phyloP scores from a whole-genome alignment of 2,329 filamentous ascomycete genomes.

The Microascus cirrosus region DNA sequence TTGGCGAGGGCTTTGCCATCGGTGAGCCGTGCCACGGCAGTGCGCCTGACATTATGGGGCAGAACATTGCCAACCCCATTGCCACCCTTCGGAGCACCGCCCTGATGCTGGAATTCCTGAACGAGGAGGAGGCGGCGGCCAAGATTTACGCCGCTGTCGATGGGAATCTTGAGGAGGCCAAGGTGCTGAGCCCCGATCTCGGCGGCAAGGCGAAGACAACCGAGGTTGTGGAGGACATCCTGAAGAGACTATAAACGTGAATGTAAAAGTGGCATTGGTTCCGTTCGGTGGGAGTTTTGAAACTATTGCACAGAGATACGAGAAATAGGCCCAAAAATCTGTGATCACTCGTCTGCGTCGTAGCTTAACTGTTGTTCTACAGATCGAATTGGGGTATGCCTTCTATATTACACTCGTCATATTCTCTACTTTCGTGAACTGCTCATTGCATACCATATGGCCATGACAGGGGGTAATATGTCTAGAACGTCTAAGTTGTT shows the following conservation, averaged over 20 bases:
- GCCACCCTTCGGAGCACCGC: conserved; percentile 85
- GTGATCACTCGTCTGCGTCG: not conserved
- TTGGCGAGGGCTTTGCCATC: conserved; percentile 88
- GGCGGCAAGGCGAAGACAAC: conserved; percentile 78
- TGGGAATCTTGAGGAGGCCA: conserved; percentile 74
- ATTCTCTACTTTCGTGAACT: not conserved
- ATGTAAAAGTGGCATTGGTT: not conserved
- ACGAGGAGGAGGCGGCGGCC: conserved; percentile 75
- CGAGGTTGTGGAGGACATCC: conserved; percentile 78
- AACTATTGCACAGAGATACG: not conserved
- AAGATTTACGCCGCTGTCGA: conserved; percentile 89
- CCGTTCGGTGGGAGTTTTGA: not conserved
- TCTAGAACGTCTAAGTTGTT: not conserved
- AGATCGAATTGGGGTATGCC: not conserved
- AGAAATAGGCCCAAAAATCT: not conserved
- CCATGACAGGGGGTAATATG: not conserved
- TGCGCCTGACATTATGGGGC: conserved; percentile 89
- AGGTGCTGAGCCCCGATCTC: conserved; percentile 76
- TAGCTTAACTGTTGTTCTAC: not conserved
- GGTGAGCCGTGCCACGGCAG: conserved; percentile 97
- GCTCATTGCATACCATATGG: not conserved
- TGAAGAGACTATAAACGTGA: conserved; percentile 58
- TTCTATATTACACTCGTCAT: not conserved
- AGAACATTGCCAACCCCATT: conserved; percentile 90
- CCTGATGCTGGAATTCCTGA: conserved; percentile 92